Percentiles rank a stretch among this genome's conserved stretches.
Evolutionary conservation across 1,284 basidiomycete genomes (phyloP).

Genomic region (Phlebopus sp.): DNA sequence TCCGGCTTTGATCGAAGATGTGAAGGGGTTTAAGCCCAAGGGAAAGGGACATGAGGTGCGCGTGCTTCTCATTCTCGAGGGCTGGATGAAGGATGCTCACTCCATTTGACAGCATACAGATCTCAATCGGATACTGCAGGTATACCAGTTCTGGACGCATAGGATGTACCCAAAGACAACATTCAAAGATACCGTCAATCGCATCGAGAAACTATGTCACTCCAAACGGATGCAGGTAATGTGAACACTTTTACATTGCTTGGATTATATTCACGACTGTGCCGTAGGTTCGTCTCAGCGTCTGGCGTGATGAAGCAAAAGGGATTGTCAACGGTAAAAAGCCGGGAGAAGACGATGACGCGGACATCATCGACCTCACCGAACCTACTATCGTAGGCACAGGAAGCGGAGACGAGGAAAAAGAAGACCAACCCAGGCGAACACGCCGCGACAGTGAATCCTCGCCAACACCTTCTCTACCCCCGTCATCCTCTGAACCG

Average conservation of each 20-base stretch:
- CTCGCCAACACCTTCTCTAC: conserved; percentile 35
- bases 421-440: conserved; percentile 25
- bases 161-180: conserved; percentile 83
- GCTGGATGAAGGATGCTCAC: neutral
- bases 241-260: neutral
- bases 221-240: conserved; percentile 78
- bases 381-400: conserved; percentile 21
- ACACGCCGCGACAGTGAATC: conserved; percentile 26
- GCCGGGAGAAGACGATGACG: conserved; percentile 28
- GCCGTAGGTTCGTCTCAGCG: conserved; percentile 59
- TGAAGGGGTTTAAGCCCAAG: conserved; percentile 72
- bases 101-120: conserved; percentile 58
- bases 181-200: conserved; percentile 78
- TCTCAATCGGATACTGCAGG: conserved; percentile 70
- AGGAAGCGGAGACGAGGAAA: conserved; percentile 19
- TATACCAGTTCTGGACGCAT: conserved; percentile 93
- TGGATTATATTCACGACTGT: conserved; percentile 1
- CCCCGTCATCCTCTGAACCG: conserved; percentile 47
- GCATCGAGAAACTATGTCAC: conserved; percentile 84
- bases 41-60: conserved; percentile 89
- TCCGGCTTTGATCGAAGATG: conserved; percentile 68
- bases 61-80: conserved; percentile 5
- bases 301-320: conserved; percentile 73
- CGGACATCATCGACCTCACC: conserved; percentile 31
- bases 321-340: conserved; percentile 43